Conservation (phyloP, 2,329 filamentous ascomycete genomes). For the Didymella keratinophila region DNA sequence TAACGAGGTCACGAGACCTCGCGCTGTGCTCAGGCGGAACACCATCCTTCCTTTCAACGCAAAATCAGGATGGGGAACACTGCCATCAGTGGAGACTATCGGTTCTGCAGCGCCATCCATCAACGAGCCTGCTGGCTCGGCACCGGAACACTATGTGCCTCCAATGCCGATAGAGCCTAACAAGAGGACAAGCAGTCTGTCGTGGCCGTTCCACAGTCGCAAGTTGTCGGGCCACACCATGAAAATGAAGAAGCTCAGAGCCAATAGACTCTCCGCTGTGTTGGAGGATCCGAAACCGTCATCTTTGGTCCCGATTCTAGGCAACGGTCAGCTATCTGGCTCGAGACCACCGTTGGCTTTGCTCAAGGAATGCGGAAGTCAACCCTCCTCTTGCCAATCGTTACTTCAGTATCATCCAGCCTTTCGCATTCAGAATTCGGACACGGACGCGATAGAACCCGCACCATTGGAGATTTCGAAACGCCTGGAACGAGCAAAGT, state of each 20-base stretch:
- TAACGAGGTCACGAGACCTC: slow-evolving; percentile 37
- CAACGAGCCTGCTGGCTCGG: slow-evolving; percentile 30
- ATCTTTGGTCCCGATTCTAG: slow-evolving; percentile 34
- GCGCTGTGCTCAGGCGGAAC: slow-evolving; percentile 43
- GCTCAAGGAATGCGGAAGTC: slow-evolving; percentile 30
- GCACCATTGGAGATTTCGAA: slow-evolving; percentile 18
- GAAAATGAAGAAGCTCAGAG: slow-evolving; percentile 40
- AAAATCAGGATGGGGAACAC: slow-evolving; percentile 52
- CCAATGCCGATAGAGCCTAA: slow-evolving; percentile 32
- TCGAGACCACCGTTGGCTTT: slow-evolving; percentile 22
- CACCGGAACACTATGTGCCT: slow-evolving; percentile 22
- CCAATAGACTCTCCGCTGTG: slow-evolving; percentile 46
- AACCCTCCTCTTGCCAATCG: slow-evolving; percentile 37
- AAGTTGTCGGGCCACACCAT: slow-evolving; percentile 36
- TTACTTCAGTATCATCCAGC: slow-evolving; percentile 40
- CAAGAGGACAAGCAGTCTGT: slow-evolving; percentile 34
- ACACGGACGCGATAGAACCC: background rate
- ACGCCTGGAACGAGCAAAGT: slow-evolving; percentile 37
- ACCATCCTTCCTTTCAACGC: slow-evolving; percentile 46
- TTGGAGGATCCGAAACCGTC: slow-evolving; percentile 51
- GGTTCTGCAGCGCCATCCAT: slow-evolving; percentile 25
- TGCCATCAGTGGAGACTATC: slow-evolving; percentile 52
- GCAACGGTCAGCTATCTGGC: slow-evolving; percentile 17
- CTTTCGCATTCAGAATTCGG: slow-evolving; percentile 29
- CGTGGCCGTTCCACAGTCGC: slow-evolving; percentile 43